A percentile compares a stretch with the other conserved stretches of the same genome.
Evolutionary conservation across 2,329 filamentous ascomycete genomes (phyloP).

Genomic region (Trichoderma koningiopsis): DNA sequence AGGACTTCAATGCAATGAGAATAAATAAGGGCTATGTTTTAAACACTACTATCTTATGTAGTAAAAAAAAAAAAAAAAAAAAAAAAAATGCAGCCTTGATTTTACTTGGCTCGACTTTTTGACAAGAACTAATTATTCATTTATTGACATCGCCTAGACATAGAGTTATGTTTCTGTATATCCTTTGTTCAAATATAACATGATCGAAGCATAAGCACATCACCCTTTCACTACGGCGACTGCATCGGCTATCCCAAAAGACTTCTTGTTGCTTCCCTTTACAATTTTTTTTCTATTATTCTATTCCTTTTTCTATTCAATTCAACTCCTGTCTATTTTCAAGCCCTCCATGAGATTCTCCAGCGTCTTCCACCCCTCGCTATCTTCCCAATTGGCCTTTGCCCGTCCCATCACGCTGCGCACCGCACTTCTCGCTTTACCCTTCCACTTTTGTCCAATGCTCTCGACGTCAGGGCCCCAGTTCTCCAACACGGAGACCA

Average conservation of each 20-base stretch:
- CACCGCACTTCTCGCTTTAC: slow-evolving; percentile 83
- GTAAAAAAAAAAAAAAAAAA: no score
- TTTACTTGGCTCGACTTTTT: no score
- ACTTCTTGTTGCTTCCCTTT: neutral
- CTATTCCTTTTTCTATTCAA: neutral
- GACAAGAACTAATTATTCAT: no score
- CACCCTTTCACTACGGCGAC: neutral
- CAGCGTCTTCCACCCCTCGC: slow-evolving; percentile 65
- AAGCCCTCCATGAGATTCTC: slow-evolving; percentile 59
- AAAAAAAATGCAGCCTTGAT: no score
- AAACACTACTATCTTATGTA: no score
- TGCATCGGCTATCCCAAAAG: neutral
- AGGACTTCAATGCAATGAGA: no score
- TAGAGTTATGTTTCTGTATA: no score
- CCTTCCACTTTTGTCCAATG: slow-evolving; percentile 81
- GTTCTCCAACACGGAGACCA: slow-evolving; percentile 83
- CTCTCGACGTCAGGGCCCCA: slow-evolving; percentile 66
- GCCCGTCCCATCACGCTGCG: slow-evolving; percentile 81
- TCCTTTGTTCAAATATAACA: no score
- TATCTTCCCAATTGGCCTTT: slow-evolving; percentile 81
- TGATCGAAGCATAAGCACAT: neutral
- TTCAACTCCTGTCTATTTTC: slow-evolving; percentile 37
- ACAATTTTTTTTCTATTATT: neutral
- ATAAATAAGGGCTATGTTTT: no score
- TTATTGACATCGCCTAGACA: no score